These are phyloP conservation scores for Cyamopsis tetragonoloba DNA, from an alignment of 306 rosid genomes.

Conservation along the genomic window DNA sequence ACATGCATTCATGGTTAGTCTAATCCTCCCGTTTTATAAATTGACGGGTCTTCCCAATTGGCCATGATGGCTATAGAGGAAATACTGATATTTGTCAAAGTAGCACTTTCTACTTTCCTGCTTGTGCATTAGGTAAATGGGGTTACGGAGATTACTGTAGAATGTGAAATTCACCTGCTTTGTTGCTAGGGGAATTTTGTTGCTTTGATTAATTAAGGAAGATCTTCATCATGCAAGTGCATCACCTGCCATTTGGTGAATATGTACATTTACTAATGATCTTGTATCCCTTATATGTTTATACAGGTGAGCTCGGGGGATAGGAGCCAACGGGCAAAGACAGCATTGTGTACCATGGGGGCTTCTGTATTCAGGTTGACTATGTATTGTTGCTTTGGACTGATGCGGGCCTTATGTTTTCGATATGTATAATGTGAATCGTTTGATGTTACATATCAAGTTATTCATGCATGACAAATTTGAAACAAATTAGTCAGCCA, in stretches of 20 bases:
- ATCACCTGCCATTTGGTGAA: background rate
- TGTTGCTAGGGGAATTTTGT: background rate
- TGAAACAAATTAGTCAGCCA: background rate
- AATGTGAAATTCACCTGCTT: conserved; percentile 15
- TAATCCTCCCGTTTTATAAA: conserved; percentile 7
- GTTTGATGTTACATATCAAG: conserved; percentile 2
- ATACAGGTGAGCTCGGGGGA: conserved; percentile 73
- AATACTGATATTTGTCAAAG: background rate
- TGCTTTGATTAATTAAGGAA: conserved; percentile 4
- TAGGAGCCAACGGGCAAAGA: conserved; percentile 64
- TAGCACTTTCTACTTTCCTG: background rate
- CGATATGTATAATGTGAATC: background rate
- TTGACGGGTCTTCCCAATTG: conserved; percentile 2
- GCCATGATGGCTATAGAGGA: conserved; percentile 5
- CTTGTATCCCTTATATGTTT: conserved; percentile 21
- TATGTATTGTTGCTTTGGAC: conserved; percentile 17
- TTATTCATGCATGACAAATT: background rate
- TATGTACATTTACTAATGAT: conserved; percentile 18
- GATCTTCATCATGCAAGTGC: conserved; percentile 17
- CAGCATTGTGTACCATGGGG: conserved; percentile 88
- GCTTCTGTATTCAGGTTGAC: conserved; percentile 95
- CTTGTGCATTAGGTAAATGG: background rate
- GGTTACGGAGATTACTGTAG: background rate
- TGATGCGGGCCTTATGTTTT: background rate
- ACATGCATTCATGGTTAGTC: conserved; percentile 91